These are phyloP conservation scores for Stenogyne calaminthoides DNA, from an alignment of 305 asterid genomes.

Conservation along the genomic window DNA sequence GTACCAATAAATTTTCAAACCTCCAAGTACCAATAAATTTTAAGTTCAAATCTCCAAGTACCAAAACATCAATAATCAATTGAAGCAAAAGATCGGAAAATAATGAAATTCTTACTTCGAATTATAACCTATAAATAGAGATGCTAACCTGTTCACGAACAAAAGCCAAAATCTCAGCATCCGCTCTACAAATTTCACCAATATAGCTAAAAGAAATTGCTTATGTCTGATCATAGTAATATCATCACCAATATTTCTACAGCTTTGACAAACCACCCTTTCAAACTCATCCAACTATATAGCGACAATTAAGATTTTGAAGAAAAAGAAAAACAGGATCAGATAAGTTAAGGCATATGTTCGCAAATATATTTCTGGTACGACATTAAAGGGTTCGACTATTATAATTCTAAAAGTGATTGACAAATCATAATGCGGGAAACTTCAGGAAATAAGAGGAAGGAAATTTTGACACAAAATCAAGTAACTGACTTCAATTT, in stretches of 20 bases:
- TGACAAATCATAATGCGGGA: not conserved
- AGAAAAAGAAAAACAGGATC: conserved; percentile 14
- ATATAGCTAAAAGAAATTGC: conserved; percentile 67
- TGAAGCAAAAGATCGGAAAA: no score
- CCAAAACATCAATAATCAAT: no score
- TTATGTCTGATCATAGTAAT: conserved; percentile 62
- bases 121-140: no score
- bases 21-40: no score
- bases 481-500: not conserved
- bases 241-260: conserved; percentile 59
- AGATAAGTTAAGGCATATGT: conserved; percentile 3
- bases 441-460: not conserved
- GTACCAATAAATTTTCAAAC: no score
- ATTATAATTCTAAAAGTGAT: not conserved
- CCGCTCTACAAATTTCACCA: no score
- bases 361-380: not conserved
- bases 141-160: no score
- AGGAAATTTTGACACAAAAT: not conserved
- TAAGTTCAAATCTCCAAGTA: no score
- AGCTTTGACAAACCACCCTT: conserved; percentile 72
- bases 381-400: not conserved
- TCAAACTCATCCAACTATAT: conserved; percentile 90
- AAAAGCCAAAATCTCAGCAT: no score
- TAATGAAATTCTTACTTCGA: no score
- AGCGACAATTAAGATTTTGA: conserved; percentile 13